Base-by-base conservation (phyloP, 2,329 filamentous ascomycete genomes). In the Ophiostoma quercus region DNA sequence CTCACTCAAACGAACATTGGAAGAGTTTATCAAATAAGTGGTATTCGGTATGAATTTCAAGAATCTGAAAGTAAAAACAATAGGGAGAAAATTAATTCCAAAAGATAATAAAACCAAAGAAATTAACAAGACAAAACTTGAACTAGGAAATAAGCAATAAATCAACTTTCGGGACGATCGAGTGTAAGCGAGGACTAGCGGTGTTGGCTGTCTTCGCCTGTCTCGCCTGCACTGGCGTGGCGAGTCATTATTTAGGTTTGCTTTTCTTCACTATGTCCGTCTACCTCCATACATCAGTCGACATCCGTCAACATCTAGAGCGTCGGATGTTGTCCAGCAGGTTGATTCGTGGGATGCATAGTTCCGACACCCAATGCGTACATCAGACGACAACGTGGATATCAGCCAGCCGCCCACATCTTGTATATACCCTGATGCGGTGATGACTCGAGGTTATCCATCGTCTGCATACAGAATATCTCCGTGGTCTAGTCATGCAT, bases 391-490 rank as follows among this genome's bases (percentile, higher is more conserved):
- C 9, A 2, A 14, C 11, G 25, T 29, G 32, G 5, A 47, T 14
- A 41, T 3, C 39, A 39, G 37, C 41, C 5, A 43, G 14, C 5
- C 5, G 41, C 14, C 25, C 22, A 14, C 57, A 16, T 11, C 11
- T 34, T 62, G 57, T 34, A 62, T 62, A 62, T 62, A 32, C 57
- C 57, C 57, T 62, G 57, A 62, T 62, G 57, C 57, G 57, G 57
- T 19, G 25, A 32, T 11, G 8, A 57, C 51, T n/a, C 5, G 34
- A 34, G 34, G 25, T 57, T 57, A 25, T 12, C n/a, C 51, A 25
- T 25, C 51, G n/a, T n/a, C n/a, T n/a, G n/a, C n/a, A n/a, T n/a
- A n/a, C 51, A 25, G 25, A 57, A 57, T 57, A 57, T 3, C n/a
- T 2, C 51, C 51, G 8, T 54, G 25, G 51, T 57, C 22, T 57